Evolutionary conservation across 2,329 filamentous ascomycete genomes (phyloP).

Genomic region (Lachnellula arida): DNA sequence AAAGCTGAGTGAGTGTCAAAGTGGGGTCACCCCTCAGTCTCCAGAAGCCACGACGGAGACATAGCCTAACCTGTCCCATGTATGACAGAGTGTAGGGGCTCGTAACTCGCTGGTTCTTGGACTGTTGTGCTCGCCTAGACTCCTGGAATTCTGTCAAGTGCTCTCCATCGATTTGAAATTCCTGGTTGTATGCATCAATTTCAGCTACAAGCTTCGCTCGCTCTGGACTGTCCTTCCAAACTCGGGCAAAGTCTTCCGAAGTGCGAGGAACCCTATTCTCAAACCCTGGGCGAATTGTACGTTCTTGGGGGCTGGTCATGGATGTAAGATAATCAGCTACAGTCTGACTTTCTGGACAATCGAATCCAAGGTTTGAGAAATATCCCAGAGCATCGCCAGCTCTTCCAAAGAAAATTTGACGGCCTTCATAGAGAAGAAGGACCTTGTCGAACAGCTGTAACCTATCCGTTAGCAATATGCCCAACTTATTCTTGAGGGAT

Average conservation of each 20-base stretch:
- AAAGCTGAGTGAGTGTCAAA: constrained; percentile 7
- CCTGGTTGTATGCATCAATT: constrained; percentile 8
- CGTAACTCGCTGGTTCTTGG: constrained; percentile 55
- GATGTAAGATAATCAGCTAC: constrained; percentile 70
- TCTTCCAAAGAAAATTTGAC: constrained; percentile 68
- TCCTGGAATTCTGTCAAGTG: constrained; percentile 48
- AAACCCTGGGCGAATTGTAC: constrained; percentile 49
- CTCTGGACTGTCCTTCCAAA: constrained; percentile 41
- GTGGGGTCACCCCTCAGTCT: constrained; percentile 53
- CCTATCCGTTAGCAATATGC: constrained; percentile 58
- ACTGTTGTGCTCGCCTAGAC: constrained; percentile 47
- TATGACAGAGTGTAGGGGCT: constrained; percentile 82
- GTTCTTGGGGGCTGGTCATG: constrained; percentile 62
- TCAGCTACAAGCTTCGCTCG: constrained; percentile 38
- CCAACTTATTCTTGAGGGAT: constrained; percentile 53
- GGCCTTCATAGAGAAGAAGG: constrained; percentile 61
- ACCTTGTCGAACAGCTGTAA: constrained; percentile 62
- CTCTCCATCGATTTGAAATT: constrained; percentile 42
- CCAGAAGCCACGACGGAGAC: constrained; percentile 72
- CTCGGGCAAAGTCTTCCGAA: constrained; percentile 60
- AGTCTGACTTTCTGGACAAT: constrained; percentile 54
- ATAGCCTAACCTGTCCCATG: constrained; percentile 68
- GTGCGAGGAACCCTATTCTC: constrained; percentile 59
- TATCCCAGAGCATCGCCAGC: constrained; percentile 61
- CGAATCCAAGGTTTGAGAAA: constrained; percentile 66